Evolutionary conservation across 2,329 filamentous ascomycete genomes (phyloP).

Genomic region (Basipetospora chlamydospora): DNA sequence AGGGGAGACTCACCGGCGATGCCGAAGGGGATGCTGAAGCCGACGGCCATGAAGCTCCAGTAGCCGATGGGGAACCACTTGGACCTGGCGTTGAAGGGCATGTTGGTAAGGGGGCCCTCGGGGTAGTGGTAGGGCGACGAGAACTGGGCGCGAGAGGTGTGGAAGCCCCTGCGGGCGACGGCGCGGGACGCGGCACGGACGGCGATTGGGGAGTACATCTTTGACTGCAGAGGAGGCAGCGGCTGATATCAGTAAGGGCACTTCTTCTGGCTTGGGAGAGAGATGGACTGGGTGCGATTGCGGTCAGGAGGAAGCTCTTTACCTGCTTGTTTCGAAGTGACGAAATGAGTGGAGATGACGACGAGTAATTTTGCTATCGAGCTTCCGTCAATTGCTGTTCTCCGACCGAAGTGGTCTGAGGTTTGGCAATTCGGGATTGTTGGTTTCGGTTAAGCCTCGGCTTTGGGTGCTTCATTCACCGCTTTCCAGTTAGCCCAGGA

Average conservation of each 20-base stretch:
- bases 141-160: constrained; percentile 73
- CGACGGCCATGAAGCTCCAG: constrained; percentile 53
- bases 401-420: constrained; percentile 7
- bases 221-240: constrained; percentile 5
- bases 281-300: not conserved
- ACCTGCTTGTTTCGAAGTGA: not conserved
- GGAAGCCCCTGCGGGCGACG: constrained; percentile 85
- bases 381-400: no score
- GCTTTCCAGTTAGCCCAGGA: not conserved
- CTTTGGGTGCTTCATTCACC: not conserved
- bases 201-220: constrained; percentile 78
- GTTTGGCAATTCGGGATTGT: constrained; percentile 4
- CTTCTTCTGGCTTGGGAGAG: no score
- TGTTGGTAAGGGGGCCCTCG: constrained; percentile 85
- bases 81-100: constrained; percentile 92
- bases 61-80: constrained; percentile 72
- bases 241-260: not conserved
- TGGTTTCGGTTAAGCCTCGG: constrained; percentile 5
- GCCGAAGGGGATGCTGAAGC: constrained; percentile 48
- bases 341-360: constrained; percentile 2
- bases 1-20: constrained; percentile 39
- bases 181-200: no score
- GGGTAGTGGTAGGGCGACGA: constrained; percentile 95
- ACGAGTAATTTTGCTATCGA: constrained; percentile 4
- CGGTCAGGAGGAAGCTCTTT: not conserved